Conservation (phyloP, 2,329 filamentous ascomycete species). For the Cytospora mali region DNA sequence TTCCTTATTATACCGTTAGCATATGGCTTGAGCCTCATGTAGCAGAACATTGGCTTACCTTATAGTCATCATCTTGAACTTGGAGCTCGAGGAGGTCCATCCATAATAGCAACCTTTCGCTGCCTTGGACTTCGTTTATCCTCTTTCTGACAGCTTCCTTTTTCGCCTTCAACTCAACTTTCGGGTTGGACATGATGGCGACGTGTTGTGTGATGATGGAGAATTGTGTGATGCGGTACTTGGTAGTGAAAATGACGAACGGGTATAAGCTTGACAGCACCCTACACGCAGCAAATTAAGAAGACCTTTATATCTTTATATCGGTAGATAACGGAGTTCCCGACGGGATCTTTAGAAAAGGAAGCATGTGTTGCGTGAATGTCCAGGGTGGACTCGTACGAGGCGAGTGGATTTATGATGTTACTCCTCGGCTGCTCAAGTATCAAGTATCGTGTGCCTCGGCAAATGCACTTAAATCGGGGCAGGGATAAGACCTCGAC, state of each 20-base stretch:
- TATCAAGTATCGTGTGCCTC: slow-evolving; percentile 9
- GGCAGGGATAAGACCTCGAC: slow-evolving; percentile 6
- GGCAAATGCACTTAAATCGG: neutral
- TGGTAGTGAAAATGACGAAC: neutral
- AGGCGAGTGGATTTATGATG: neutral
- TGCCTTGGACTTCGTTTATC: slow-evolving; percentile 20
- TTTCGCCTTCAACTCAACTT: neutral
- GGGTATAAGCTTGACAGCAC: neutral
- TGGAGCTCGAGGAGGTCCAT: slow-evolving; percentile 13
- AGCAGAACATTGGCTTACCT: slow-evolving; percentile 10
- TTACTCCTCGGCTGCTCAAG: neutral
- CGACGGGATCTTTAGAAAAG: neutral
- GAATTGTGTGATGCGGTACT: neutral
- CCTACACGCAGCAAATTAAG: neutral
- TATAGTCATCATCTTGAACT: slow-evolving; percentile 20
- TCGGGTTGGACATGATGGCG: slow-evolving; percentile 5
- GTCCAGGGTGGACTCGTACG: neutral
- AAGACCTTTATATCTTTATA: neutral
- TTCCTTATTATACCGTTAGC: slow-evolving; percentile 10
- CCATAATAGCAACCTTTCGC: slow-evolving; percentile 27
- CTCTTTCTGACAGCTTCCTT: neutral
- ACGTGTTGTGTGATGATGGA: neutral
- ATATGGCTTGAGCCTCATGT: neutral
- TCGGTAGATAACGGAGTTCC: neutral
- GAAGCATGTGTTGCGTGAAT: neutral